Conservation (phyloP, 495 filamentous ascomycete genomes). For the Sphaerosporella brunnea region DNA sequence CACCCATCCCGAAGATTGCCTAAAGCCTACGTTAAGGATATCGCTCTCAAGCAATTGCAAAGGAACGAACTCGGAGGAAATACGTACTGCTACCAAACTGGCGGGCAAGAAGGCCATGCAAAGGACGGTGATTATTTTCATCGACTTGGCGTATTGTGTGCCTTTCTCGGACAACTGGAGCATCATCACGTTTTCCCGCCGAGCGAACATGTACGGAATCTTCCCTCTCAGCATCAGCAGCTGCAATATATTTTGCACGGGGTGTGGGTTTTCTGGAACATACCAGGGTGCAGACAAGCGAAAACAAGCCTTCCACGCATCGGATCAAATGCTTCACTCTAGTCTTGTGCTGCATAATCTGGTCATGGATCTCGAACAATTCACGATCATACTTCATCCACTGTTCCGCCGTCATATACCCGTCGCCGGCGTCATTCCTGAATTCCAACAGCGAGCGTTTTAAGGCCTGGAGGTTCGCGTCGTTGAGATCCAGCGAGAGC, state of each 20-base stretch:
- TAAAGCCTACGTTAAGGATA: not conserved
- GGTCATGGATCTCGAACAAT: not conserved
- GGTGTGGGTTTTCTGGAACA: not conserved
- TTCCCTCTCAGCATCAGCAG: not conserved
- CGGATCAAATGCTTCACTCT: conserved; percentile 9
- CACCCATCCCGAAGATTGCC: not conserved
- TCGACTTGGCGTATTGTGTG: conserved; percentile 27
- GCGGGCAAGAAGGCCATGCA: conserved; percentile 29
- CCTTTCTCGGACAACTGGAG: conserved; percentile 27
- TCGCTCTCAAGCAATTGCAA: not conserved
- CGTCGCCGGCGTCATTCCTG: not conserved
- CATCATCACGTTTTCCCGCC: conserved; percentile 27
- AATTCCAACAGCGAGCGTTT: not conserved
- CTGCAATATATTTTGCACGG: not conserved
- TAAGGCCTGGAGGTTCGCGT: not conserved
- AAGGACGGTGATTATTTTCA: conserved; percentile 28
- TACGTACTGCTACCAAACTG: conserved; percentile 29
- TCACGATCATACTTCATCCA: not conserved
- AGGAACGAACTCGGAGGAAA: not conserved
- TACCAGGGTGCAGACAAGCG: conserved; percentile 5
- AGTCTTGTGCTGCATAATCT: not conserved
- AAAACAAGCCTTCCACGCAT: conserved; percentile 8
- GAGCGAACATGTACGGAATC: conserved; percentile 17
- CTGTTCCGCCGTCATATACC: not conserved
- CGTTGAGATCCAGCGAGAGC: conserved; percentile 4